Conservation (phyloP, 192 early-diverging fungal species). For the Rhizophagus prolifer region DNA sequence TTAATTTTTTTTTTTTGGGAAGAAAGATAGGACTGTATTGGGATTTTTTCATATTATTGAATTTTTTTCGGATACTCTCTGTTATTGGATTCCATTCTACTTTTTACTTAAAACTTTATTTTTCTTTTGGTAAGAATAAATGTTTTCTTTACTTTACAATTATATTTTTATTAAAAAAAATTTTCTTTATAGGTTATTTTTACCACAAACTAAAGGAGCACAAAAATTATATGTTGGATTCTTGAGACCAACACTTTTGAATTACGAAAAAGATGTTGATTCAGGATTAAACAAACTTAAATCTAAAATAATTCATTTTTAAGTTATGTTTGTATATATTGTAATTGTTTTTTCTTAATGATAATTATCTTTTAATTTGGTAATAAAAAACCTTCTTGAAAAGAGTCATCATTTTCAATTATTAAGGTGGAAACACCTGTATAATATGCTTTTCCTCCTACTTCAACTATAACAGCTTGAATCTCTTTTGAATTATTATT, state of each 20-base stretch:
- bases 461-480: no score
- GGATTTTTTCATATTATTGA: constrained; percentile 84
- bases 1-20: no score
- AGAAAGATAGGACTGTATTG: constrained; percentile 74
- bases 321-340: no score
- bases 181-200: not conserved
- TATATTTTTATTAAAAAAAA: constrained; percentile 14
- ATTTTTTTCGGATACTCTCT: constrained; percentile 82
- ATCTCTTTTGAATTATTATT: no score
- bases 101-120: constrained; percentile 87
- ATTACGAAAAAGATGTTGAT: not conserved
- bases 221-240: constrained; percentile 71
- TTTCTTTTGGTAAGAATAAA: constrained; percentile 77
- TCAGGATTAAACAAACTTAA: not conserved
- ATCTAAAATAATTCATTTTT: not conserved
- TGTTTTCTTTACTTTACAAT: constrained; percentile 8
- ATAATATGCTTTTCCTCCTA: no score
- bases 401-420: no score
- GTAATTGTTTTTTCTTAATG: no score
- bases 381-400: no score
- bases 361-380: no score
- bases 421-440: no score
- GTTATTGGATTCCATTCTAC: constrained; percentile 96
- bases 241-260: constrained; percentile 55
- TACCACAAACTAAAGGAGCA: constrained; percentile 62